Evolutionary conservation across 345 rosid genomes (phyloP), one percentile per base, ranked within the genome.

Genomic region (Heritiera littoralis): DNA sequence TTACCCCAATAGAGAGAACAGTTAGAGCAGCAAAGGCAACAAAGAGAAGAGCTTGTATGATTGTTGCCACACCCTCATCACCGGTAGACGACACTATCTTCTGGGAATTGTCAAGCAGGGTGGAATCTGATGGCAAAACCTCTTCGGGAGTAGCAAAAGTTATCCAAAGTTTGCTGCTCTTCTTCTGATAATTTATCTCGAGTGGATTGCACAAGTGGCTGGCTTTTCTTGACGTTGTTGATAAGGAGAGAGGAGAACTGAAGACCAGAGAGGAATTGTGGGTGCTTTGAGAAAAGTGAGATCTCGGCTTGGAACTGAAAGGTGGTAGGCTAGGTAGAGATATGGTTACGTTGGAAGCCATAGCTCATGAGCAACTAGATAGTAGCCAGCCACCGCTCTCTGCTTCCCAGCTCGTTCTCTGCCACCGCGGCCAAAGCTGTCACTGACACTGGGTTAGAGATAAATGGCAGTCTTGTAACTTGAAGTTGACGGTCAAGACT

Each of bases 1-100:
- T 28, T 85, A 94, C 97, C 88, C 97, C 97, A 79, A 92, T 79
- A 9, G 97, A 90, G 2, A 35, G 83, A 94, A 94, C 79, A 7
- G 90, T 68, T 40, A 93, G 88, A 78, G 85, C 88, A 74, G 79
- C 66, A 66, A 94, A 92, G 69, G 98, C 97, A 41, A 78, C 17
- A 77, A 89, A 54, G 79, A 92, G 89, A 61, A 94, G 97, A 75
- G 48, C 76, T 55, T 87, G 84, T 63, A 93, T 82, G 41, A 92
- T 51, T 67, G 71, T 75, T 76, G 86, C 80, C 8, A 78, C 84
- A 68, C 88, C 87, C 56, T 86, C 97, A 76, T 79, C 95, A 13
- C 76, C 87, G 6, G 79, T 17, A 15, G 87, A 56, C 14, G 89
- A 74, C 64, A 86, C 38, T 4, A 89, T 84, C 83, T 84, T 80